Percentiles rank a stretch among this genome's conserved stretches.
Evolutionary conservation across 1,284 basidiomycete species (phyloP).

Genomic region (Cryptococcus sp.): DNA sequence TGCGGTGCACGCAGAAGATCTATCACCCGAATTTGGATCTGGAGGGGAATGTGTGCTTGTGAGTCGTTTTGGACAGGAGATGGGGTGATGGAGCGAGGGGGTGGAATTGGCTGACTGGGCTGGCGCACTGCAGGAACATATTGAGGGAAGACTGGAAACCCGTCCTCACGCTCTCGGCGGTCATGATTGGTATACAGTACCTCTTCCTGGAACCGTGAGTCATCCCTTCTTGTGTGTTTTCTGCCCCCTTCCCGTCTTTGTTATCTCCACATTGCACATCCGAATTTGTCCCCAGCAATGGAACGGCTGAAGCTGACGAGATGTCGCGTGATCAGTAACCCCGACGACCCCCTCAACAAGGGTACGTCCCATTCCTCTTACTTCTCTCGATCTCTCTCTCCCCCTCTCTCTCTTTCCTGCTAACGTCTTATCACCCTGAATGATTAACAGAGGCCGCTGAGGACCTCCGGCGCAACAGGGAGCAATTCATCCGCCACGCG

Average conservation of each 20-base stretch:
- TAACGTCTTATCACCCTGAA: not conserved
- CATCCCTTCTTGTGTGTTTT: not conserved
- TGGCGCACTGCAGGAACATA: conserved; percentile 64
- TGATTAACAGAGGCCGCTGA: conserved; percentile 76
- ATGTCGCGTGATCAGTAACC: conserved; percentile 56
- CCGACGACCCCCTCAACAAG: conserved; percentile 98
- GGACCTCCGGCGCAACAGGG: conserved; percentile 79
- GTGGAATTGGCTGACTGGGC: conserved; percentile 1
- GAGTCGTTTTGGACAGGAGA: conserved; percentile 12
- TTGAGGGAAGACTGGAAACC: conserved; percentile 99
- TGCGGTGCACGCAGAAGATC: conserved; percentile 97
- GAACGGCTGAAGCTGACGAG: not conserved
- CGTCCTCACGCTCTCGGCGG: conserved; percentile 91
- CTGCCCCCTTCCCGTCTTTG: not conserved
- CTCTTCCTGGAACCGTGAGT: conserved; percentile 85
- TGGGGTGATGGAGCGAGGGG: not conserved
- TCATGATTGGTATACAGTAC: conserved; percentile 97
- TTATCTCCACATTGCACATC: not conserved
- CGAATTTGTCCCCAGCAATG: too few species aligned
- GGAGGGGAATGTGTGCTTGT: conserved; percentile 89
- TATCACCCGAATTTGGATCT: conserved; percentile 99
- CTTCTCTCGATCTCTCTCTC: too few species aligned
- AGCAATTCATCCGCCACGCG: conserved; percentile 76
- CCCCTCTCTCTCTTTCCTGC: too few species aligned
- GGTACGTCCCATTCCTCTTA: conserved; percentile 55